These are phyloP conservation scores for Salvia miltiorrhiza DNA, from an alignment of 257 asterid species.

Conservation along the genomic window DNA sequence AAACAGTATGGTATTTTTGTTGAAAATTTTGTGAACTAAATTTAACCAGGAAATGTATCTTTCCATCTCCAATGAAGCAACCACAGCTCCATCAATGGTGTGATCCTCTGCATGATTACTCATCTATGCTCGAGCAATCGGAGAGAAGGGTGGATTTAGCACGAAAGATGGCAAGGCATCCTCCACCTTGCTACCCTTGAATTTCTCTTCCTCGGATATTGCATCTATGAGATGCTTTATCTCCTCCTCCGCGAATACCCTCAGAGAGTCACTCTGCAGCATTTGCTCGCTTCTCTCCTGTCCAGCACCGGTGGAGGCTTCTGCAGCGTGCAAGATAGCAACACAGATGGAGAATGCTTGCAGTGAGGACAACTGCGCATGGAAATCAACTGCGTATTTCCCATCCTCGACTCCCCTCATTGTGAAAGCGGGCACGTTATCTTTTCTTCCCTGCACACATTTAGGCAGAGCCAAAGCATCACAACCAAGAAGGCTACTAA, in stretches of 20 bases:
- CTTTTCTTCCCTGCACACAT: constrained; percentile 67
- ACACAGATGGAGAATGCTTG: constrained; percentile 90
- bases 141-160: constrained; percentile 85
- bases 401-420: constrained; percentile 59
- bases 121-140: constrained; percentile 66
- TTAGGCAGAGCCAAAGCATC: background rate
- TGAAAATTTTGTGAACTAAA: background rate
- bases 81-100: too few species aligned
- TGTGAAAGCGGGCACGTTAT: constrained; percentile 48
- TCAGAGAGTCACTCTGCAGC: constrained; percentile 49
- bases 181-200: constrained; percentile 37
- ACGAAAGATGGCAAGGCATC: constrained; percentile 59
- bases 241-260: constrained; percentile 59
- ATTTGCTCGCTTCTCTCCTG: constrained; percentile 42
- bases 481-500: too few species aligned
- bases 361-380: constrained; percentile 72
- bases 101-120: background rate
- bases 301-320: constrained; percentile 43
- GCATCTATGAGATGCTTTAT: constrained; percentile 44
- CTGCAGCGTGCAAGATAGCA: constrained; percentile 63
- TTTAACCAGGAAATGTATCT: background rate
- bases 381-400: constrained; percentile 75
- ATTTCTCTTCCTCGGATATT: constrained; percentile 51
- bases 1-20: constrained; percentile 16
- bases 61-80: background rate